phyloP scores from a whole-genome alignment of 768 basidiomycete species.

The Coprinopsis marcescibilis region DNA sequence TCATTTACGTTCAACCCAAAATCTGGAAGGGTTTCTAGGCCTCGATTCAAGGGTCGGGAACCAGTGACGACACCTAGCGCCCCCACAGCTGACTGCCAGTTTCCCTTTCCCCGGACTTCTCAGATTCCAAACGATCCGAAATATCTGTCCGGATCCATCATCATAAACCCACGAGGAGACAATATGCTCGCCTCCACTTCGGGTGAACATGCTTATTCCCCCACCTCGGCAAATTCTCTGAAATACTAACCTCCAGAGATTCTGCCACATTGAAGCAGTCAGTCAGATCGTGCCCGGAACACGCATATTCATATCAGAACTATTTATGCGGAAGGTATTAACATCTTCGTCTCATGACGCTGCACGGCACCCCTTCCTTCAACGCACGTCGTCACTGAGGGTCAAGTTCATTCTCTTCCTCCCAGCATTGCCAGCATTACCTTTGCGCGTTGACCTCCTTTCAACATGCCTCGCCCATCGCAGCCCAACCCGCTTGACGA shows the following conservation, averaged over 20 bases:
- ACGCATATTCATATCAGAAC: conserved; percentile 15
- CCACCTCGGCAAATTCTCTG: conserved; percentile 36
- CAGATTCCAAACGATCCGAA: neutral
- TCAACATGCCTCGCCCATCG: conserved; percentile 14
- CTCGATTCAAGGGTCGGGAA: neutral
- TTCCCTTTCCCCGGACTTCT: neutral
- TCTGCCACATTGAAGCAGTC: conserved; percentile 25
- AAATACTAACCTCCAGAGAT: conserved; percentile 25
- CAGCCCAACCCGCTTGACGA: conserved; percentile 23
- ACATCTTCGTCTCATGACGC: conserved; percentile 15
- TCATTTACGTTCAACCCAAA: neutral
- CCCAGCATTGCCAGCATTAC: too few species aligned
- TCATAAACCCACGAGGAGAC: conserved; percentile 13
- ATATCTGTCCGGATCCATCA: conserved; percentile 2
- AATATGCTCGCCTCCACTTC: conserved; percentile 29
- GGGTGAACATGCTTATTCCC: conserved; percentile 25
- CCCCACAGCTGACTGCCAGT: neutral
- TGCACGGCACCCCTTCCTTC: conserved; percentile 6
- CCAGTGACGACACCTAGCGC: neutral
- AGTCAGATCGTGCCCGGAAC: conserved; percentile 12
- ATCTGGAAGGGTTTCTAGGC: conserved; percentile 3
- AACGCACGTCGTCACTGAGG: neutral
- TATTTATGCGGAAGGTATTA: conserved; percentile 19
- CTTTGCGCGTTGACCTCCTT: too few species aligned
- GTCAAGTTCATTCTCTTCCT: conserved; percentile 1